Evolutionary conservation across 805 yeast genomes (phyloP), one percentile per base, ranked within the genome.

Genomic region (Teunomyces funiuensis): DNA sequence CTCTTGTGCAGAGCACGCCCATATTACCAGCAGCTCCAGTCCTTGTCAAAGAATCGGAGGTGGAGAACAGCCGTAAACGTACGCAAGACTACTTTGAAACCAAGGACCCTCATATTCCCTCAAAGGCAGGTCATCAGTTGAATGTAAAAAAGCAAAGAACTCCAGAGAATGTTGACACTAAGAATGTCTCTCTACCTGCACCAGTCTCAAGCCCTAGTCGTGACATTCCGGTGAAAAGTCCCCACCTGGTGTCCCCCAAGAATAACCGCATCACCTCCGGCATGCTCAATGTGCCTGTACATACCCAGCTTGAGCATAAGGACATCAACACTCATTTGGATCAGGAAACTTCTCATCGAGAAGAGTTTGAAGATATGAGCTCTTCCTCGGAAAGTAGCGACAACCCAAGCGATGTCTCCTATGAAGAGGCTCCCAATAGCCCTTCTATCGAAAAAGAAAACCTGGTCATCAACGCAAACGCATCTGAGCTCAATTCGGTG

Each of bases 231-330:
- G 23, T 25, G 36, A 41, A 20, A 30, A 20, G 22, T 11, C n/a
- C 13, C 38, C 28, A n/a, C 14, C 42, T 44, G 16, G 8, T 17
- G 11, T 14, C 23, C 4, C 2, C 33, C 7, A 55, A 52, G 8
- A 45, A 42, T 9, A 44, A 47, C 16, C 51, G 73, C 19, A 66
- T 69, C 26, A 69, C 74, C 7, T 66, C 73, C 1, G 75, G 75
- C 3, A 69, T 69, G 75, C 55, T 69, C 20, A 57, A 47, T 25
- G 52, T 58, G 13, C 74, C 74, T 1, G 50, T 57, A 7, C 65
- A 59, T 27, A 43, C 65, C 1, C 60, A 54, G 40, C 36, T 57
- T n/a, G 65, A 59, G 17, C 49, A 49, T 11, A 51, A 50, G 17
- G 54, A 50, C 13, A 54, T 36, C 28, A 18, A 11, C 25, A 18